Evolutionary conservation across 169 alveolate species (phyloP), one percentile per base, ranked within the genome.

Genomic region (Plasmodium reichenowi): DNA sequence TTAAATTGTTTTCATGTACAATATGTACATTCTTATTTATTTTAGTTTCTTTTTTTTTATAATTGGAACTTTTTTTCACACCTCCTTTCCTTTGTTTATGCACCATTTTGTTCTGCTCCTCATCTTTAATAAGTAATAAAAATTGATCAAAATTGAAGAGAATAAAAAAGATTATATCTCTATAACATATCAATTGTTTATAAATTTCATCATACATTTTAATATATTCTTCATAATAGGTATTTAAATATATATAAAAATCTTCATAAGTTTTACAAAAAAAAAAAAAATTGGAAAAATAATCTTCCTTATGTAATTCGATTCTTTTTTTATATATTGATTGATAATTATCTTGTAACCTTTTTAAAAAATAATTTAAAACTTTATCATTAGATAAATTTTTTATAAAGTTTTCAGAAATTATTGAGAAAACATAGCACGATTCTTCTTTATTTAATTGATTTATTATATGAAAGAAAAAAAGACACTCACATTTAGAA

Each of bases 131-230:
- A 3, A 70, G 58, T 8, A 7, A n/a, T 3, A 26, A 20, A 47
- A 78, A 78, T 17, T 63, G 64, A 9, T 29, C 26, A 32, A 26
- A 48, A 43, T 78, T 59, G 56, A 78, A 78, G 13, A 78, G 47
- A 13, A 70, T n/a, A 13, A 50, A 29, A 20, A 59, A 43, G 17
- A 66, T 13, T 38, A 66, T 45, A 26, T 78, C 60, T 58, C 59
- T 78, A 48, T 78, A 78, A 58, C 24, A 43, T 8, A 78, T 12
- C 60, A 64, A 9, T 24, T 32, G 38, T 8, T 17, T n/a, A 22
- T 78, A 32, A n/a, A 78, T 29, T 48, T 78, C 78, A 13, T 78
- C 76, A 22, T 64, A 78, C 45, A n/a, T 45, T 26, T 17, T 64
- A 24, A 63, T 56, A 45, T 78, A 59, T 24, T 78, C 70, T 56